A percentile compares a stretch with the other conserved stretches of the same genome.
Evolutionary conservation across 2,329 filamentous ascomycete genomes (phyloP).

Genomic region (Dissoconium aciculare): DNA sequence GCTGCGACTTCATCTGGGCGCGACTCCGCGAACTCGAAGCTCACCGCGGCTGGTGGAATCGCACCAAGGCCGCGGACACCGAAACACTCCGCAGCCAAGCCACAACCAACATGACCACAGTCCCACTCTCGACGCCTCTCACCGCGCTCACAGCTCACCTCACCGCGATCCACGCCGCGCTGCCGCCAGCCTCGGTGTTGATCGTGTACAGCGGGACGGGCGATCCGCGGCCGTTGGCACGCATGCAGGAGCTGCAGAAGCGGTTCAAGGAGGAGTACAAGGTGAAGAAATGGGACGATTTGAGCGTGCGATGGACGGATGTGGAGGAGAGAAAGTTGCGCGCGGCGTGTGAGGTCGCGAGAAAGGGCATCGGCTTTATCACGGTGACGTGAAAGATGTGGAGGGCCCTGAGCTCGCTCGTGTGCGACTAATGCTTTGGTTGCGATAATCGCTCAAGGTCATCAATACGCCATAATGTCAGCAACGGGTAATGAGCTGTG

Average conservation of each 20-base stretch:
- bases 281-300: conserved; percentile 47
- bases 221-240: conserved; percentile 42
- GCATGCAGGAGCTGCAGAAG: conserved; percentile 42
- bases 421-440: too few relatives aligned
- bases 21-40: conserved; percentile 47
- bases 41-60: conserved; percentile 45
- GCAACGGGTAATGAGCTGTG: too few relatives aligned
- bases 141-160: conserved; percentile 38
- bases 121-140: conserved; percentile 21
- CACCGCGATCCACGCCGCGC: conserved; percentile 36
- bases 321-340: conserved; percentile 45
- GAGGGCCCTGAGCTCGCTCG: too few relatives aligned
- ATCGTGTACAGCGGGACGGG: conserved; percentile 51
- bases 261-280: conserved; percentile 42
- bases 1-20: conserved; percentile 49
- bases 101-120: neutral
- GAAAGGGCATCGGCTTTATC: conserved; percentile 45
- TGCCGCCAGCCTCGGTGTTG: conserved; percentile 45
- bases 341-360: conserved; percentile 40
- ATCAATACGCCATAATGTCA: too few relatives aligned
- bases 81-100: conserved; percentile 21
- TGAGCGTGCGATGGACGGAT: conserved; percentile 51
- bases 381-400: conserved; percentile 38
- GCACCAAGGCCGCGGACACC: conserved; percentile 29
- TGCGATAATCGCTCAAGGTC: too few relatives aligned